phyloP scores from a whole-genome alignment of 805 yeast species.

The Starmerella powellii region DNA sequence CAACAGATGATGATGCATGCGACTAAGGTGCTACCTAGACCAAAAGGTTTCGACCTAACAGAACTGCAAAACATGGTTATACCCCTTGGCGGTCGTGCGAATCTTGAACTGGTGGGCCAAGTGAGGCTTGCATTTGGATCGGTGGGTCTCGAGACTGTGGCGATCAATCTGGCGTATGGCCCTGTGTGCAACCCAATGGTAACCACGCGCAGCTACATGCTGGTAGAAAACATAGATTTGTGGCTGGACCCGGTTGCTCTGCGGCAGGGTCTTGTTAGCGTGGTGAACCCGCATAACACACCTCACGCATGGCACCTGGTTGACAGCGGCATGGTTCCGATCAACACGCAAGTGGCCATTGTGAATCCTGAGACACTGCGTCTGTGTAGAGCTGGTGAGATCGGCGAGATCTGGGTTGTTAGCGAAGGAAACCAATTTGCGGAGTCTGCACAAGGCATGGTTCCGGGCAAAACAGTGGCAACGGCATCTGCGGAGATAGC shows the following conservation, averaged over 20 bases:
- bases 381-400: constrained; percentile 77
- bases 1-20: constrained; percentile 74
- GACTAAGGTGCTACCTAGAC: constrained; percentile 39
- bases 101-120: constrained; percentile 40
- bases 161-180: constrained; percentile 65
- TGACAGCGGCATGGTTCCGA: constrained; percentile 94
- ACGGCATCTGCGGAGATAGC: constrained; percentile 45
- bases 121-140: constrained; percentile 52
- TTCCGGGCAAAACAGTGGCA: constrained; percentile 30
- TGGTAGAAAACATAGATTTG: constrained; percentile 75
- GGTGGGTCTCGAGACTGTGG: constrained; percentile 51
- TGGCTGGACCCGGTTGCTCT: constrained; percentile 79
- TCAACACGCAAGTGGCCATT: constrained; percentile 83
- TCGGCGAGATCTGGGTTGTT: constrained; percentile 94
- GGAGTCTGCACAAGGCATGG: constrained; percentile 42
- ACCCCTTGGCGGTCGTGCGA: constrained; percentile 57
- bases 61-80: constrained; percentile 73
- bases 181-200: constrained; percentile 74
- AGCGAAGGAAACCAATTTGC: constrained; percentile 69
- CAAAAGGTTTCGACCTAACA: constrained; percentile 49
- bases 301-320: constrained; percentile 66
- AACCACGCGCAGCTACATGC: constrained; percentile 73
- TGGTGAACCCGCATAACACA: constrained; percentile 60
- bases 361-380: constrained; percentile 84
- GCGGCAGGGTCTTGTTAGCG: constrained; percentile 75